Conservation (phyloP, 2,329 filamentous ascomycete species). For the Fusarium sp. region DNA sequence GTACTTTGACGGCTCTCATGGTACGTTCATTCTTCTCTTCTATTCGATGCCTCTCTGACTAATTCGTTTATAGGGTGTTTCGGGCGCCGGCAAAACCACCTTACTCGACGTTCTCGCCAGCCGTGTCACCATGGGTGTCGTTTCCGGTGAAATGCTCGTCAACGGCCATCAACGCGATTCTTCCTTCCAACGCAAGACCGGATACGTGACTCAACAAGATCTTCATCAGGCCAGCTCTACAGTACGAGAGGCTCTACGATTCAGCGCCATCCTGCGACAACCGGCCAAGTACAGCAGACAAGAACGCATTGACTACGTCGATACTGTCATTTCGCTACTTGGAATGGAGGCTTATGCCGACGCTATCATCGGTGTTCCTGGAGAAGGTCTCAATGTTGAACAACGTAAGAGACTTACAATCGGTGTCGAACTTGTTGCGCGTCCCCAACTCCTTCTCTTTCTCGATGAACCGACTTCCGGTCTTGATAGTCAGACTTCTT, state of each 20-base stretch:
- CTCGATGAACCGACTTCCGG: slow-evolving; percentile 68
- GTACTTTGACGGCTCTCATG: slow-evolving; percentile 77
- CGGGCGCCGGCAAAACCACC: slow-evolving; percentile 88
- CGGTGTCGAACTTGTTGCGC: slow-evolving; percentile 64
- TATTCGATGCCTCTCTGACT: neutral
- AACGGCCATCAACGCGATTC: slow-evolving; percentile 72
- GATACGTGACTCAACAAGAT: slow-evolving; percentile 92
- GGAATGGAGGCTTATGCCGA: slow-evolving; percentile 72
- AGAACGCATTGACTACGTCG: slow-evolving; percentile 84
- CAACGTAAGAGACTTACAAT: slow-evolving; percentile 69
- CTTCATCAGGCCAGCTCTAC: slow-evolving; percentile 82
- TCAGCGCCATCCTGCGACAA: slow-evolving; percentile 84
- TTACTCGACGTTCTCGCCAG: slow-evolving; percentile 84
- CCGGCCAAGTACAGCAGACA: slow-evolving; percentile 71
- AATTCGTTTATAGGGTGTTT: slow-evolving; percentile 59
- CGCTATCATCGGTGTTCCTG: slow-evolving; percentile 68
- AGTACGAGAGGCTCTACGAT: slow-evolving; percentile 83
- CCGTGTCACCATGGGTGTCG: slow-evolving; percentile 86
- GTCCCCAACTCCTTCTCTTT: slow-evolving; percentile 66
- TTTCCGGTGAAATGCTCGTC: slow-evolving; percentile 79
- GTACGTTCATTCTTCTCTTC: slow-evolving; percentile 48
- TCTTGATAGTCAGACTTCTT: slow-evolving; percentile 69
- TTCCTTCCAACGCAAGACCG: slow-evolving; percentile 87
- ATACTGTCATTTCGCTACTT: slow-evolving; percentile 74
- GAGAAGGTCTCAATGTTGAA: slow-evolving; percentile 67